Evolutionary conservation across 306 rosid species (phyloP), one percentile per base, ranked within the genome.

Genomic region (Lathyrus tuberosus): DNA sequence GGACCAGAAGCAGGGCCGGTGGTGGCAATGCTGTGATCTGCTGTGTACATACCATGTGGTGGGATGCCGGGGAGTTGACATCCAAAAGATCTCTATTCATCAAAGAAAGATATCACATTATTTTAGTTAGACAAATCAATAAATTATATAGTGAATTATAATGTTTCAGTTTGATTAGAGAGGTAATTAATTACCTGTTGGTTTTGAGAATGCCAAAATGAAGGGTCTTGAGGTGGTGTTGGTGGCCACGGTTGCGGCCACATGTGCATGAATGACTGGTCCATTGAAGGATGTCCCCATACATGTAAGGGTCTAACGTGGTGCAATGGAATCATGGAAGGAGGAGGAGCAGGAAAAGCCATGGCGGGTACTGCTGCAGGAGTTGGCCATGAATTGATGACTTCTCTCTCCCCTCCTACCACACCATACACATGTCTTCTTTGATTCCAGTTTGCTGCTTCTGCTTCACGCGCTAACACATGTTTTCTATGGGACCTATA

Each of bases 401-500:
- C 43, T 2, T 81, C 83, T 79, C 87, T 83, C 79, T 82, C 86
- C 13, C 74, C 83, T 7, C 78, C 84, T 28, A 69, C 77, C 0
- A 77, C 69, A 4, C 88, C 82, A 64, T 82, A 86, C 28, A 85
- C 16, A 17, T 90, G 87, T 60, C 96, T 80, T 66, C 95, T 78
- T 76, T 88, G 90, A 35, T 80, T 90, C 98, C 94, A 90, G 65
- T 83, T 88, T 44, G 96, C 97, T 7, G 98, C 97, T 73, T 88
- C 97, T 10, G 97, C 97, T 58, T 94, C 98, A 67, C 98, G 96
- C 5, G 96, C 98, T 14, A 87, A 73, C 84, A 94, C 69, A 79
- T 94, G 98, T 75, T 88, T 94, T 76, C 92, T 83, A 79, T 90
- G 97, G 3, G 97, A 94, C 51, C 98, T 71, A 77, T 94, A 90